These are phyloP conservation scores for Gossypium thurberi DNA, from an alignment of 345 rosid genomes.

Conservation along the genomic window DNA sequence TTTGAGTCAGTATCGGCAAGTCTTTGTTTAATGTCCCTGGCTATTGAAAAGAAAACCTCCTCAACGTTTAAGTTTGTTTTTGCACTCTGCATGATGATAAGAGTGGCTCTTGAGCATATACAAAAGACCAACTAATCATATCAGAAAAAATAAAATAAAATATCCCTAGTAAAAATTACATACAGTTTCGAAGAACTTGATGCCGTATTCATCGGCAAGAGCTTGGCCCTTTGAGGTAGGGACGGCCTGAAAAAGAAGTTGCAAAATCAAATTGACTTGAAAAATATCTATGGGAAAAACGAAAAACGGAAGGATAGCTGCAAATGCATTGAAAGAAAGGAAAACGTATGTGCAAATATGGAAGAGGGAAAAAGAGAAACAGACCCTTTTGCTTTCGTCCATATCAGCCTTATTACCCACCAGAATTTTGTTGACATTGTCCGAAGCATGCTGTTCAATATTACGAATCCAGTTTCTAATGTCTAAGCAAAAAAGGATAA, in stretches of 20 bases:
- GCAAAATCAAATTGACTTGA: slow-evolving; percentile 1
- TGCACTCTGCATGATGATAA: slow-evolving; percentile 59
- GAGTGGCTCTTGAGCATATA: slow-evolving; percentile 18
- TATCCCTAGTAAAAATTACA: slow-evolving; percentile 19
- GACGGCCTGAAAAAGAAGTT: slow-evolving; percentile 57
- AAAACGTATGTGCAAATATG: background rate
- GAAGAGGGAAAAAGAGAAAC: slow-evolving; percentile 19
- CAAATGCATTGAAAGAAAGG: background rate
- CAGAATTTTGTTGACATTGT: slow-evolving; percentile 81
- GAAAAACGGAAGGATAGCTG: background rate
- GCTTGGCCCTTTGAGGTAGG: slow-evolving; percentile 97
- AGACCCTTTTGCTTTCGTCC: slow-evolving; percentile 90
- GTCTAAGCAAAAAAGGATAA: slow-evolving; percentile 33
- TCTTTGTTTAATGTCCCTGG: slow-evolving; percentile 77
- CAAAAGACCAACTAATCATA: background rate
- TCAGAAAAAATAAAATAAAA: background rate
- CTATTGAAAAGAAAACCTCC: slow-evolving; percentile 85
- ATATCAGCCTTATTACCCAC: slow-evolving; percentile 88
- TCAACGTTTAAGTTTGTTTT: slow-evolving; percentile 82
- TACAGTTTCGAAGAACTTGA: slow-evolving; percentile 94
- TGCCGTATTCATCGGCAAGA: slow-evolving; percentile 94
- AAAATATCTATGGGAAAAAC: background rate
- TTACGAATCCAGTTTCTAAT: slow-evolving; percentile 89
- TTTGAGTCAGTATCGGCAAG: slow-evolving; percentile 67
- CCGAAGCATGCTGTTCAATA: slow-evolving; percentile 96